Base-by-base conservation (phyloP, 1,284 basidiomycete species). In the Ustilago bromivora region DNA sequence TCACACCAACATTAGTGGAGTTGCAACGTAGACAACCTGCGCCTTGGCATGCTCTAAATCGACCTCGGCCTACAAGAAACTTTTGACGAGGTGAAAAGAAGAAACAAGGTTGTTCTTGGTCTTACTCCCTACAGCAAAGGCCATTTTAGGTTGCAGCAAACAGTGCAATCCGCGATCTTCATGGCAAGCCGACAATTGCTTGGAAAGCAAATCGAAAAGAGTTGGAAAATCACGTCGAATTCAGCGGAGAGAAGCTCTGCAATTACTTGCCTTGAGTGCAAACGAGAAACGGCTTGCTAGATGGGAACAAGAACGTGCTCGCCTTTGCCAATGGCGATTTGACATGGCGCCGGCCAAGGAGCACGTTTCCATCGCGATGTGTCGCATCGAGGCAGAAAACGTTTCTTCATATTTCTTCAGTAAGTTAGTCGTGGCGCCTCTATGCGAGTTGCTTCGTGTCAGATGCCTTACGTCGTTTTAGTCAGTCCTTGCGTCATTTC, bases 231-330 rank as follows among this genome's bases (percentile, higher is more conserved):
- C 40, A 41, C 15, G 11, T 4, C 3, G 17, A 49, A 23, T 49
- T n/a, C 23, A 49, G 6, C 19, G 46, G 23, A 10, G 40, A 41
- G 15, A 17, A 15, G 40, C 13, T 41, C 13, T 38, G 36, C n/a
- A 15, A 15, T 17, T 46, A 17, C n/a, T 49, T 17, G 49, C 28
- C 49, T 31, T 31, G 23, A 4, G n/a, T 15, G n/a, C 36, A 56
- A 13, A 54, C 17, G 23, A 28, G 23, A 28, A 28, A 28, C 23
- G 23, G 23, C 23, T 28, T 28, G 23, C 23, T 28, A 28, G 23
- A 28, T 28, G 23, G 23, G 23, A 28, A 51, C 1, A 31, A 59
- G 56, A 62, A 68, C 66, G 56, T 68, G 66, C 43, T 62, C 47
- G 38, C 46, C 65, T 57, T 61, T 36, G 43, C 40, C 55, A 40